Percentiles rank a stretch among this genome's conserved stretches.
Conservation (phyloP, 1,284 basidiomycete species). For the Schizophyllum amplum region DNA sequence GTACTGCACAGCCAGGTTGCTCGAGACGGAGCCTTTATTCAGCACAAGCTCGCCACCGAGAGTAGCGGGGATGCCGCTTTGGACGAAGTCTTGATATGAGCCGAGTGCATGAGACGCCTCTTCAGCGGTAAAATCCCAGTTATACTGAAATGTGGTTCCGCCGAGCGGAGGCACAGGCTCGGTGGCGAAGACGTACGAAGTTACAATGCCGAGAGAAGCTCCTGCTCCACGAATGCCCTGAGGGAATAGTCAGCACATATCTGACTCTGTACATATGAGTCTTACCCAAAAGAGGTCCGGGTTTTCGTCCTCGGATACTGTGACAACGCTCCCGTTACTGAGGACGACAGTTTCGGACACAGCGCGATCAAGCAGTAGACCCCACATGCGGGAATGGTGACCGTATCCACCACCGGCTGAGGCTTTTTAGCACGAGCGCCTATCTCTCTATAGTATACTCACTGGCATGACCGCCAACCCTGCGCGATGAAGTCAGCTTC, state of each 20-base stretch:
- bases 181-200: constrained; percentile 20
- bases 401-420: constrained; percentile 19
- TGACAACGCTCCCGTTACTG: constrained; percentile 22
- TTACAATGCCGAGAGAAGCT: constrained; percentile 25
- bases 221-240: constrained; percentile 25
- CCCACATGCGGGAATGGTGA: constrained; percentile 18
- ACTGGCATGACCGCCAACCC: constrained; percentile 20
- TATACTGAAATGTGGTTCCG: constrained; percentile 16
- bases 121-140: constrained; percentile 2
- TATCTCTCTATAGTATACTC: constrained; percentile 1
- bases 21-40: not conserved
- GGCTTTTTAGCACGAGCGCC: not conserved
- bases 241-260: not conserved
- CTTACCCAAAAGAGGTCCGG: constrained; percentile 25
- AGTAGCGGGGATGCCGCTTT: constrained; percentile 6
- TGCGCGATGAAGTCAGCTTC: not conserved
- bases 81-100: constrained; percentile 22
- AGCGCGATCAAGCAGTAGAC: constrained; percentile 22
- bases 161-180: constrained; percentile 15
- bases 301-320: constrained; percentile 16
- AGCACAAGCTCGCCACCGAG: constrained; percentile 1
- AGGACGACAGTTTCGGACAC: constrained; percentile 18
- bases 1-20: constrained; percentile 1
- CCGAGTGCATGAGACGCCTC: constrained; percentile 12
- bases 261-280: not conserved